A percentile compares a stretch with the other conserved stretches of the same genome.
These are phyloP conservation scores for Actinomortierella wolfii DNA, from an alignment of 371 early-diverging fungal genomes.

Conservation along the genomic window DNA sequence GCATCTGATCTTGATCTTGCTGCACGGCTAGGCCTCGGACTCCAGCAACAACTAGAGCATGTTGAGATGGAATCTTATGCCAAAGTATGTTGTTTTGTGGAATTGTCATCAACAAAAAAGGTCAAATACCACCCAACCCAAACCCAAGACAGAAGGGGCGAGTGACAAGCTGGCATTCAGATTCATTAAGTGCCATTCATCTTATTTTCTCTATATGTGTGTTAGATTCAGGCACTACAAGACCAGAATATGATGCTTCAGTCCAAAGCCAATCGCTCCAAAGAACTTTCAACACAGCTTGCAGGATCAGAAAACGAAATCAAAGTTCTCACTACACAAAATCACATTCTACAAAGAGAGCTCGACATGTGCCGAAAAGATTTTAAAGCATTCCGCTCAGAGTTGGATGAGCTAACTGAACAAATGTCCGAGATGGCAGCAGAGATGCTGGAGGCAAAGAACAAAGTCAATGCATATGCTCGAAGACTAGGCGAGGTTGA, in stretches of 20 bases:
- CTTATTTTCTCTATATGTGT: constrained; percentile 14
- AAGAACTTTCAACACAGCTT: constrained; percentile 45
- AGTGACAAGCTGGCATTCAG: no score
- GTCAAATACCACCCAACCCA: neutral
- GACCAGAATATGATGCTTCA: constrained; percentile 60
- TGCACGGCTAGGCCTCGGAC: constrained; percentile 66
- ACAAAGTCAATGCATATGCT: constrained; percentile 64
- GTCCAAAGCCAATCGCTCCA: constrained; percentile 50
- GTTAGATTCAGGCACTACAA: constrained; percentile 58
- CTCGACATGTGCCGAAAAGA: constrained; percentile 64
- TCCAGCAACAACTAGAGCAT: constrained; percentile 68
- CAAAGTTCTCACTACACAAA: constrained; percentile 49
- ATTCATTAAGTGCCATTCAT: no score
- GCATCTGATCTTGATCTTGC: constrained; percentile 70
- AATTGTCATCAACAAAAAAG: no score
- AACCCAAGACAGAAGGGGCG: neutral
- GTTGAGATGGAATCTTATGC: constrained; percentile 51
- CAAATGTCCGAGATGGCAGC: constrained; percentile 69
- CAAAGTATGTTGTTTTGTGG: constrained; percentile 18
- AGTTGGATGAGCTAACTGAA: constrained; percentile 65
- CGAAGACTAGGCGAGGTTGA: constrained; percentile 68
- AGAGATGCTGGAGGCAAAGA: constrained; percentile 66
- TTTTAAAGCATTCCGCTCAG: constrained; percentile 61
- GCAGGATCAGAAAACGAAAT: constrained; percentile 39
- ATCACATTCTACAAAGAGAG: constrained; percentile 58